A percentile compares a stretch with the other conserved stretches of the same genome.
These are phyloP conservation scores for Opeltia flavorubescens DNA, from an alignment of 495 filamentous ascomycete species.

Conservation along the genomic window DNA sequence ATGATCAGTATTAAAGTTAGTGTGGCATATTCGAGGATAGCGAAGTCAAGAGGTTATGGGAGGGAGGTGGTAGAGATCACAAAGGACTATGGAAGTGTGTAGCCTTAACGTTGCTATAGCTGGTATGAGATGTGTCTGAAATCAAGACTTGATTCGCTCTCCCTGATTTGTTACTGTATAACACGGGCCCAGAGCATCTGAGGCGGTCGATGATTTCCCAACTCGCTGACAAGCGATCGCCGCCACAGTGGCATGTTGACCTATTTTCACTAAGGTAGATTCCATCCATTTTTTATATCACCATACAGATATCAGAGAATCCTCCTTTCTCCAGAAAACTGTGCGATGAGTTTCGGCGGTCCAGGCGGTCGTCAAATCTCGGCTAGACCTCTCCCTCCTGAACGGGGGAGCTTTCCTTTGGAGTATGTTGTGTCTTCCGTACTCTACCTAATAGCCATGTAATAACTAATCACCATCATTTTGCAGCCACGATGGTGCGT, in stretches of 20 bases:
- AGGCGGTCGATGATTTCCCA: no score
- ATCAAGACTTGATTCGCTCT: neutral
- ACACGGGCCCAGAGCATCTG: no score
- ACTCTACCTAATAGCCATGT: neutral
- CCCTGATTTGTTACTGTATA: no score
- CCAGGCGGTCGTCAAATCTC: constrained; percentile 58
- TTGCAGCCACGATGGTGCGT: constrained; percentile 9
- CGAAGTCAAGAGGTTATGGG: neutral
- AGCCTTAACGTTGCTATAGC: neutral
- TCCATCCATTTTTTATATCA: no score
- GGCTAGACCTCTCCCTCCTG: constrained; percentile 69
- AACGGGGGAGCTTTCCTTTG: constrained; percentile 90
- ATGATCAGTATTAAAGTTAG: no score
- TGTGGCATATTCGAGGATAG: no score
- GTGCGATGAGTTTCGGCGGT: constrained; percentile 53
- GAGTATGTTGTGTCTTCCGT: constrained; percentile 52
- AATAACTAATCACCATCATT: neutral
- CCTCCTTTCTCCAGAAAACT: neutral
- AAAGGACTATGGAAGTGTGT: neutral
- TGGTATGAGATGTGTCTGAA: neutral
- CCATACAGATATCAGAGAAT: neutral
- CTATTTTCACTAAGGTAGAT: no score
- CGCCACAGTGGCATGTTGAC: no score
- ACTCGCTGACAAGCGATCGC: no score
- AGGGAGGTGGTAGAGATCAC: neutral